A percentile compares a stretch with the other conserved stretches of the same genome.
phyloP scores from a whole-genome alignment of 2,329 filamentous ascomycete genomes.

The Penicillium sp. region DNA sequence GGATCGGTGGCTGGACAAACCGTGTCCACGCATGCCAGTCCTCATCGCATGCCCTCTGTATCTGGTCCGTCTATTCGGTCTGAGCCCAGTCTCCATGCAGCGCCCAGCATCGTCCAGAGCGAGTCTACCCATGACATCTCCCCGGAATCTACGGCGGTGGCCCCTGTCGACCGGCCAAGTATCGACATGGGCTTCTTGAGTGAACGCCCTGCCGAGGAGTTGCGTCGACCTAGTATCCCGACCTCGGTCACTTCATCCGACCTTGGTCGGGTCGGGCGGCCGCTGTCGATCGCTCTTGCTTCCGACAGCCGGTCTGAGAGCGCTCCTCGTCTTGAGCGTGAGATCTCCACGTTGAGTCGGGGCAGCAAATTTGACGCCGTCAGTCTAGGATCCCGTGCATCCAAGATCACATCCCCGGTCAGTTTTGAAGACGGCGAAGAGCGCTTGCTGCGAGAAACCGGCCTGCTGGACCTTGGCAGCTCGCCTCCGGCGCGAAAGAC shows the following conservation, averaged over 20 bases:
- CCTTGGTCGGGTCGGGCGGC: slow-evolving; percentile 20
- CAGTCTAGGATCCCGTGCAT: slow-evolving; percentile 30
- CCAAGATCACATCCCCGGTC: slow-evolving; percentile 30
- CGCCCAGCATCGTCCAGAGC: slow-evolving; percentile 20
- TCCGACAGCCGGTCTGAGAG: slow-evolving; percentile 25
- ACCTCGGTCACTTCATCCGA: slow-evolving; percentile 31
- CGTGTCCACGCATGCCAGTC: slow-evolving; percentile 5
- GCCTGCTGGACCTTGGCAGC: slow-evolving; percentile 51
- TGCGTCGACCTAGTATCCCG: slow-evolving; percentile 29
- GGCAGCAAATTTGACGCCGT: slow-evolving; percentile 32
- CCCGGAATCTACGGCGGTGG: slow-evolving; percentile 6
- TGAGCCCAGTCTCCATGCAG: slow-evolving; percentile 17
- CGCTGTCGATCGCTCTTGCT: slow-evolving; percentile 21
- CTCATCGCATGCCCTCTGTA: slow-evolving; percentile 11
- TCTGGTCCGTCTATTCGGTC: slow-evolving; percentile 17
- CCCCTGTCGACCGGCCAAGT: slow-evolving; percentile 14
- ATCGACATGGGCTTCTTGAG: slow-evolving; percentile 15
- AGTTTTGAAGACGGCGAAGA: slow-evolving; percentile 61
- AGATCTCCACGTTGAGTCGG: slow-evolving; percentile 36
- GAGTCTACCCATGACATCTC: slow-evolving; percentile 19
- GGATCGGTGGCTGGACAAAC: slow-evolving; percentile 27
- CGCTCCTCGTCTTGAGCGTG: slow-evolving; percentile 28
- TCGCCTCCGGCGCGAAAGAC: slow-evolving; percentile 40
- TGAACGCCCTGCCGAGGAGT: slow-evolving; percentile 18
- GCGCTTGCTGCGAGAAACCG: slow-evolving; percentile 61